Base-by-base conservation (phyloP, 768 basidiomycete species). In the Macrolepiota fuliginosa region DNA sequence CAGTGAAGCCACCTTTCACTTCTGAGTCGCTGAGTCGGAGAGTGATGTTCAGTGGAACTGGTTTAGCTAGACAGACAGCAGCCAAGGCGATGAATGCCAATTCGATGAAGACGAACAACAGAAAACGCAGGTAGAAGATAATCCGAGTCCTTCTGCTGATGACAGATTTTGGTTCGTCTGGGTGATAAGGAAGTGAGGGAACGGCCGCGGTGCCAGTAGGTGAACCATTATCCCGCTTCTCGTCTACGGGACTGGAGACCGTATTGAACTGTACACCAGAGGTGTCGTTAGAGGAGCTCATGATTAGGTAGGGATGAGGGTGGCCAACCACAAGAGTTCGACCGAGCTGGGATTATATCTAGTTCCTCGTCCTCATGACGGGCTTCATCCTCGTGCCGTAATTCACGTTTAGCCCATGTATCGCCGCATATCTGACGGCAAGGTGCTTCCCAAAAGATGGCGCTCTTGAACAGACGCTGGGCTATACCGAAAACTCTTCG, bases 1-100 rank as follows among this genome's bases (percentile, higher is more conserved):
- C 60, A 1, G 60, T 55, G 54, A 61, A 61, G 45, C 60, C 60
- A 29, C 60, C 53, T 15, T 49, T 55, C 35, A 61, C 60, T 22
- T 61, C 60, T 1, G 60, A 47, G 45, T 61, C 60, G 15, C 45
- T 55, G 46, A 61, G 24, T 3, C 13, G 37, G 32, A 50, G 53
- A 22, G 13, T 32, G 53, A 61, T 47, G 32, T 49, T 25, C 13
- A 61, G 45, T 1, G 60, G 53, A 5, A 61, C 11, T 1, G 60
- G 60, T 22, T 50, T 61, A 22, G 36, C 60, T 4, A 61, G 54
- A 27, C 60, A 61, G n/a, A 22, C 22, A 17, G 60, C 60, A 6
- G 53, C 60, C 1, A 61, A 19, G 22, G 40, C 36, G 25, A 61
- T 61, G 46, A 54, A 61, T 15, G 13, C 60, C 1, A 22, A 45